Percentiles rank a stretch among this genome's conserved stretches.
These are phyloP conservation scores for Verruconis gallopava DNA, from an alignment of 2,329 filamentous ascomycete genomes.

Conservation along the genomic window DNA sequence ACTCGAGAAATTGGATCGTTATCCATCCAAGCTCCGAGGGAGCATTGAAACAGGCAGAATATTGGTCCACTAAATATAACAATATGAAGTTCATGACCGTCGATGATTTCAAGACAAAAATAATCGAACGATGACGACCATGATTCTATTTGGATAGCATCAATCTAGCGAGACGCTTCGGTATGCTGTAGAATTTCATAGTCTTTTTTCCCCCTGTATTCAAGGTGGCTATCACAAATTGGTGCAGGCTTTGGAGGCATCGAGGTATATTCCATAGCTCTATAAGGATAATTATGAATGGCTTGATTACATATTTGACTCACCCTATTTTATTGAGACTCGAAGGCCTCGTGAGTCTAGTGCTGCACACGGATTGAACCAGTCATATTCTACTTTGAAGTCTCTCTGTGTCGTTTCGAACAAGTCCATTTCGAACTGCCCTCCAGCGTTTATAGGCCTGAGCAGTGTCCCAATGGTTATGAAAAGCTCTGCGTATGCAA, in stretches of 20 bases:
- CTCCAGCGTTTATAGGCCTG: slow-evolving; percentile 9
- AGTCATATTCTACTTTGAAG: slow-evolving; percentile 23
- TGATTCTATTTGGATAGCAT: too few relatives aligned
- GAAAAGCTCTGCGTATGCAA: slow-evolving; percentile 28
- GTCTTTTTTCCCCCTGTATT: too few relatives aligned
- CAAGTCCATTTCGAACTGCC: slow-evolving; percentile 14
- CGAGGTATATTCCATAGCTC: too few relatives aligned
- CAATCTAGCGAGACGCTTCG: too few relatives aligned
- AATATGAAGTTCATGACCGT: neutral
- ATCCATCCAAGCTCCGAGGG: neutral
- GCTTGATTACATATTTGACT: too few relatives aligned
- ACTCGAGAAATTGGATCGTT: neutral
- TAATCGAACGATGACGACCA: neutral
- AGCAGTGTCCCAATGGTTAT: slow-evolving; percentile 16
- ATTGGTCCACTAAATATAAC: neutral
- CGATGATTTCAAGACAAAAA: neutral
- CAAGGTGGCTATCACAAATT: too few relatives aligned
- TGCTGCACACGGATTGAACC: slow-evolving; percentile 22
- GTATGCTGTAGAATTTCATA: too few relatives aligned
- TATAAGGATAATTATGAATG: too few relatives aligned
- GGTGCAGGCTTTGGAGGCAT: too few relatives aligned
- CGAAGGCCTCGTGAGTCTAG: slow-evolving; percentile 2
- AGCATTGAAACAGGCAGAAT: neutral
- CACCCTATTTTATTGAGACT: slow-evolving; percentile 1
- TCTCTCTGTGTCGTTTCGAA: slow-evolving; percentile 19